Evolutionary conservation across 1,284 basidiomycete genomes (phyloP), one percentile per base, ranked within the genome.

Genomic region (Porodaedalea pini): DNA sequence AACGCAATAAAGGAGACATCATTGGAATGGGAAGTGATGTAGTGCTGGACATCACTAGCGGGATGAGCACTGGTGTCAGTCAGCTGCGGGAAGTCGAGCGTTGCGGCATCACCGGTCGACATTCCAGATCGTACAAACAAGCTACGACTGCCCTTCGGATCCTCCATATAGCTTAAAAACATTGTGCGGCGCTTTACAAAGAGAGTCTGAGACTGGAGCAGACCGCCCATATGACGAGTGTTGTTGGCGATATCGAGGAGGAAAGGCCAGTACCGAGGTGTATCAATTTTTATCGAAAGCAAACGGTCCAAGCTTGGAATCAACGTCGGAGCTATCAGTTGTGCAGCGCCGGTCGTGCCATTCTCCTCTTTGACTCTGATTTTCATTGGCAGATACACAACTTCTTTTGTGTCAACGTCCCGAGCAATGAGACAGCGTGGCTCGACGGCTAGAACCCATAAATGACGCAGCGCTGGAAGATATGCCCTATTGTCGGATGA

Each of bases 391-490:
- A 98, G 79, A 69, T 94, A 95, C 13, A 95, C 90, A 0, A 92
- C 85, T 67, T 96, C 91, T 13, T 83, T 81, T 1, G 90, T 92
- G 65, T 96, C 94, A 32, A 96, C 90, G 65, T 98, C 94, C 36
- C 91, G 82, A 0, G 93, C 92, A 36, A 95, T 83, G 10, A 99
- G 77, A 68, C 95, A 95, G 45, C 97, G 77, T 2, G 97, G 95
- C 66, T 99, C 95, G 13, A 92, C 88, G 0, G 97, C 97, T 36
- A 99, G 77, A 2, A 91, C 91, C 97, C 97, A 99, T 27, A 99
- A 73, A 71, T 99, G 96, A 3, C 97, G 83, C 61, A 95, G 83
- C 0, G 94, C 93, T 70, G 98, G 97, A 3, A 98, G 79, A 67
- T 94, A 96, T 39, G 88, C 86, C 60, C 90, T 88, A 73, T 97